Conservation (phyloP, 2,329 filamentous ascomycete species). For the Phoma sp. region DNA sequence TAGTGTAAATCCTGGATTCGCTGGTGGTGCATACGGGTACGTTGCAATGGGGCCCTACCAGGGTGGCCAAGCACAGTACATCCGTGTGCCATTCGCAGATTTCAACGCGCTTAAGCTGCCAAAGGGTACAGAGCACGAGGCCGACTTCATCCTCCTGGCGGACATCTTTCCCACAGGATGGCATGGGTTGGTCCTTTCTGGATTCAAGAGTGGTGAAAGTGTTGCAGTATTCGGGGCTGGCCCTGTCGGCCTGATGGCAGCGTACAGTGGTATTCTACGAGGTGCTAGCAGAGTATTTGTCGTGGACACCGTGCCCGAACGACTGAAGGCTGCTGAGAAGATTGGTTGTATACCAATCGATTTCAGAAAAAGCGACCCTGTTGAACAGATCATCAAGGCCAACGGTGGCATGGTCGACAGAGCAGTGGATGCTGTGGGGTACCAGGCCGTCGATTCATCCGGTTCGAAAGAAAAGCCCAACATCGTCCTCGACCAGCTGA, state of each 20-base stretch:
- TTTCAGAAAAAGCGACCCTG: conserved; percentile 64
- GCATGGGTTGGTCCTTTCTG: conserved; percentile 63
- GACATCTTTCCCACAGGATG: conserved; percentile 61
- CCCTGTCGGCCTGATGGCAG: conserved; percentile 70
- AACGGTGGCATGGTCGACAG: conserved; percentile 68
- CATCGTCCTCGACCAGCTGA: conserved; percentile 68
- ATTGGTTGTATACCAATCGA: conserved; percentile 68
- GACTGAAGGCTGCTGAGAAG: conserved; percentile 64
- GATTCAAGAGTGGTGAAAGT: conserved; percentile 66
- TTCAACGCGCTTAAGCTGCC: conserved; percentile 70
- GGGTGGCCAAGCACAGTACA: conserved; percentile 67
- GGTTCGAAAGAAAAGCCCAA: conserved; percentile 67
- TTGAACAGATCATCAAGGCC: conserved; percentile 64
- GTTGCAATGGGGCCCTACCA: conserved; percentile 65
- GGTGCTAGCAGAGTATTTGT: conserved; percentile 68
- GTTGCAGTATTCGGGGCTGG: conserved; percentile 68
- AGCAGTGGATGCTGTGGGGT: conserved; percentile 69
- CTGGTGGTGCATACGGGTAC: conserved; percentile 66
- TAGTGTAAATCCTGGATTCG: conserved; percentile 63
- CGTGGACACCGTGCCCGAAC: conserved; percentile 67
- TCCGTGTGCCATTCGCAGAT: conserved; percentile 70
- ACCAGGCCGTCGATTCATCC: conserved; percentile 63
- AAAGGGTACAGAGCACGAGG: conserved; percentile 64
- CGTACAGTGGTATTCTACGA: conserved; percentile 66
- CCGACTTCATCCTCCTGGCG: conserved; percentile 62